phyloP scores from a whole-genome alignment of 768 basidiomycete species.

The Guyanaporus albipodus region DNA sequence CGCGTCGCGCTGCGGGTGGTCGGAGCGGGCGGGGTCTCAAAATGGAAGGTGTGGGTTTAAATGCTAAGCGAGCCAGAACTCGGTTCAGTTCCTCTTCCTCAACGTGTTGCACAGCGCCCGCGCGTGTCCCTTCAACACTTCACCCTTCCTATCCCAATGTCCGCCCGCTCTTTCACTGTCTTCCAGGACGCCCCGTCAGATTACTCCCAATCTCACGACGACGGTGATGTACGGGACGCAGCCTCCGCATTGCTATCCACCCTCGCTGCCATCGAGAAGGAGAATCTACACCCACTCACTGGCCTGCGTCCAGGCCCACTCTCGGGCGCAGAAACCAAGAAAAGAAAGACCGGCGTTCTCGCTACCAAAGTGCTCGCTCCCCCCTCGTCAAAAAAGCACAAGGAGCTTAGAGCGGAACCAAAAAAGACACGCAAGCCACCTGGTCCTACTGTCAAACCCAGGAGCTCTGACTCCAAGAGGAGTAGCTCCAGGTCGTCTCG shows the following conservation, averaged over 20 bases:
- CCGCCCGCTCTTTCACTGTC: constrained; percentile 57
- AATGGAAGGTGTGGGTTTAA: constrained; percentile 29
- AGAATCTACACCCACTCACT: constrained; percentile 74
- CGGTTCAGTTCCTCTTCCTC: constrained; percentile 24
- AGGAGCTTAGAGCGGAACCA: constrained; percentile 41
- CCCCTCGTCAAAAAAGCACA: constrained; percentile 39
- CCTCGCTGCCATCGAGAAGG: constrained; percentile 56
- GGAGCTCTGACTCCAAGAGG: constrained; percentile 37
- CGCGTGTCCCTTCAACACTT: constrained; percentile 8
- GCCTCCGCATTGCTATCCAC: constrained; percentile 35
- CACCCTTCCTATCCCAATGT: constrained; percentile 37
- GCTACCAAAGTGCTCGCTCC: constrained; percentile 46
- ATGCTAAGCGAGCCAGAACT: constrained; percentile 26
- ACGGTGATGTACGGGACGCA: constrained; percentile 22
- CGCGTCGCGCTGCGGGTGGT: constrained; percentile 31
- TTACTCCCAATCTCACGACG: constrained; percentile 29
- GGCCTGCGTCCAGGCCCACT: constrained; percentile 52
- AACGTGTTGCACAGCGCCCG: constrained; percentile 33
- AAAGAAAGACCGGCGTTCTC: constrained; percentile 60
- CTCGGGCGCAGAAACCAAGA: constrained; percentile 43
- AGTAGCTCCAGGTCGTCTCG: constrained; percentile 29
- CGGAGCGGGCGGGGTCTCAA: constrained; percentile 34
- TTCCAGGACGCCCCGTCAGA: constrained; percentile 54
- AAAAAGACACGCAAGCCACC: constrained; percentile 60
- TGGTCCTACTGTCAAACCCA: constrained; percentile 21